Evolutionary conservation across 2,329 filamentous ascomycete species (phyloP), one percentile per base, ranked within the genome.

Genomic region (Rachicladosporium sp.): DNA sequence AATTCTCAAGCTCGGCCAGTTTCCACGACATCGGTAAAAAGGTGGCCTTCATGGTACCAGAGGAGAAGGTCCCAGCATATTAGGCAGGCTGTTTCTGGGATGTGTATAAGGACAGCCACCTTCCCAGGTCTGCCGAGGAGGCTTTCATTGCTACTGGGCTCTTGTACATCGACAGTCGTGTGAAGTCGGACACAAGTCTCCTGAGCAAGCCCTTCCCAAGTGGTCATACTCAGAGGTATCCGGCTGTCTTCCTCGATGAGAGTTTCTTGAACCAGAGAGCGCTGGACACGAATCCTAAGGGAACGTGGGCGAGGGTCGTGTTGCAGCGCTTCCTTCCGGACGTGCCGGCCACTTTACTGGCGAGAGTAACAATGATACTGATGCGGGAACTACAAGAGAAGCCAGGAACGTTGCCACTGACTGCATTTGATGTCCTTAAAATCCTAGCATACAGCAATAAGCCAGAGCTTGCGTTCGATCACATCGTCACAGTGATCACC

Each of bases 81-180:
- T 9, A 27, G 9, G 10, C 34, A 23, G 19, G 33, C 5, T 11
- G 23, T 3, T 45, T 45, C 21, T 45, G 43, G 43, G 27, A 34
- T n/a, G 11, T 35, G 5, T n/a, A 13, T 9, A 13, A 31, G 36
- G 34, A 7, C 19, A 30, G 31, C 2, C 11, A 4, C 21, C 21
- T 12, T 12, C 8, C 13, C 31, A n/a, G 33, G 38, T 29, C 19
- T 33, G 31, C 37, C 1, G 46, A 51, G 23, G 59, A 62, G 39
- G 57, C 52, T 1, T 44, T 54, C 8, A 56, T 61, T n/a, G 45
- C 58, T 2, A 50, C 58, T 4, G 54, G 53, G 1, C 31, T 64
- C 10, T 43, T 63, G 5, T 55, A 55, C 40, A 42, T 63, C 2
- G 55, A 59, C 36, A 46, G 48, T 3, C 45, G 44, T 6, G 49